Base-by-base conservation (phyloP, 208 protist genomes). In the Tetramitus jugosus region DNA sequence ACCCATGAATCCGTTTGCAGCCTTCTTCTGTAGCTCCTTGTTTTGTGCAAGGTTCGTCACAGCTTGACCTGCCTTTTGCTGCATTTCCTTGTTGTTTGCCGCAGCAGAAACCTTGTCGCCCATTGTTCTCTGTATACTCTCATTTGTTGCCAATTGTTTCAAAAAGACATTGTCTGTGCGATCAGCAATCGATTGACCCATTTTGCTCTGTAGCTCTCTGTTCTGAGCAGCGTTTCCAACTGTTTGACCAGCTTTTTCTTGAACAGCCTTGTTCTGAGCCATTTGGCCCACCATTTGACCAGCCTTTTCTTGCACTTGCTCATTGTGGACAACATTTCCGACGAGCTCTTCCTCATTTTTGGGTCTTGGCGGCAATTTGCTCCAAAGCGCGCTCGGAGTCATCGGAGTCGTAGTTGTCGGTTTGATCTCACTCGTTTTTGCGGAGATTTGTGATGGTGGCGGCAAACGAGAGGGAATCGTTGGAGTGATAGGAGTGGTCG, bases 1-100 rank as follows among this genome's bases (percentile, higher is more conserved):
- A 31, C 65, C 65, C 33, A 49, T 71, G 2, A 71, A 49, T 49
- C 65, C 65, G 13, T 71, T 71, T 35, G 65, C 65, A 45, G 49
- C 65, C n/a, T 71, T 71, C 40, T 71, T 42, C 49, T 71, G 65
- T 37, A 49, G 26, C n/a, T 71, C 65, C n/a, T 49, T 71, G 17
- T 71, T n/a, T 26, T 45, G 26, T 7, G 65, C 65, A 71, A 40
- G n/a, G 26, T 26, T 45, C 7, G 26, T 37, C 31, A 69, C 4
- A 0, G 20, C 39, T n/a, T 13, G 23, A 26, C 49, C 49, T 26
- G 20, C 20, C 20, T 56, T 56, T 56, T 56, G 49, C 20, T 56
- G 49, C 20, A 56, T 20, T 20, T 56, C 49, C 20, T 56, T 56
- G 49, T 56, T 56, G 10, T 20, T 20, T 56, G 49, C 49, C 49